A percentile compares a stretch with the other conserved stretches of the same genome.
phyloP scores from a whole-genome alignment of 768 basidiomycete genomes.

The Mycena galopus region DNA sequence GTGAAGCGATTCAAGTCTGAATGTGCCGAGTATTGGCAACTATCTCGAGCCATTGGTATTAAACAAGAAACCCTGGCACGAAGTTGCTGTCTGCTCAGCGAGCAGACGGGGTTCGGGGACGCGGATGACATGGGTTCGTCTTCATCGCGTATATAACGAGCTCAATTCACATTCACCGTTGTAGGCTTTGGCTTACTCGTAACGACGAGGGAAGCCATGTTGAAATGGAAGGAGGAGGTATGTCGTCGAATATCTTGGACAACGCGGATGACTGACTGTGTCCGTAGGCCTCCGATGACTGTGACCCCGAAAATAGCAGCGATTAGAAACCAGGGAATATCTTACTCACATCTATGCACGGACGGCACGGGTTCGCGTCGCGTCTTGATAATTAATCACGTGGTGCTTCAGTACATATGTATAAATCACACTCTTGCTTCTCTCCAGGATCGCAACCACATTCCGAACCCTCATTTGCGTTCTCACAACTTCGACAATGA shows the following conservation, averaged over 20 bases:
- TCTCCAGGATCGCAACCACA: background rate
- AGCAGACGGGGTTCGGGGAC: constrained; percentile 61
- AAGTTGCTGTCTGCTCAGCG: constrained; percentile 59
- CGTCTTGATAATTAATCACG: constrained; percentile 25
- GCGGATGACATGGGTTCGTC: constrained; percentile 55
- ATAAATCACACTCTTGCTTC: background rate
- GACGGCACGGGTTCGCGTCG: background rate
- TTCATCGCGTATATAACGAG: background rate
- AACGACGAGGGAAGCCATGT: constrained; percentile 54
- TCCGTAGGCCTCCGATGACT: background rate
- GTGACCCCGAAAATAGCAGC: constrained; percentile 5
- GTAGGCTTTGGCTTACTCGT: constrained; percentile 46
- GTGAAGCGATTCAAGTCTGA: constrained; percentile 57
- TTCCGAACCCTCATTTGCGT: no score
- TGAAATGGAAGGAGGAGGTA: constrained; percentile 57
- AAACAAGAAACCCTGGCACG: constrained; percentile 55
- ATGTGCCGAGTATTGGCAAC: constrained; percentile 48
- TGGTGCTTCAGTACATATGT: background rate
- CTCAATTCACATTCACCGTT: background rate
- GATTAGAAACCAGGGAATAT: no score
- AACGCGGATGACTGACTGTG: background rate
- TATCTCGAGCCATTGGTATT: constrained; percentile 51
- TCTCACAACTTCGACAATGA: constrained; percentile 46
- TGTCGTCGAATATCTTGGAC: constrained; percentile 13
- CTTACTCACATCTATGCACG: constrained; percentile 1